These are phyloP conservation scores for Coemansia sp. DNA, from an alignment of 192 early-diverging fungal species.

Conservation along the genomic window DNA sequence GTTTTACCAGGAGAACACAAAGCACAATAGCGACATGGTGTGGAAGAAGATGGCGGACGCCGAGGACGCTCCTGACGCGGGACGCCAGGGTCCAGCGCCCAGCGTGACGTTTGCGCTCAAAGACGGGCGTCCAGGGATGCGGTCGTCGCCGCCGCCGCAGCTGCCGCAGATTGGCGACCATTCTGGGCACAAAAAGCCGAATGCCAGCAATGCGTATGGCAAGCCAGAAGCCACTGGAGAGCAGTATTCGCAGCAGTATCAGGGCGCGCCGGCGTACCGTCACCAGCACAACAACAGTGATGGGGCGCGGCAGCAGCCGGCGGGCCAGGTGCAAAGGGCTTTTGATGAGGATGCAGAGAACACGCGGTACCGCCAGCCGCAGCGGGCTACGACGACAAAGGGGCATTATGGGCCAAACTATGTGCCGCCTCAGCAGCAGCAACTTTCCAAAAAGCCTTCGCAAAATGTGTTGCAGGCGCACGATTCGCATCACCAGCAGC, in stretches of 20 bases:
- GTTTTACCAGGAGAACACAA: conserved; percentile 90
- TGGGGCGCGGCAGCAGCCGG: conserved; percentile 40
- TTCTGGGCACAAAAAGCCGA: neutral
- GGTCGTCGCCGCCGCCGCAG: conserved; percentile 38
- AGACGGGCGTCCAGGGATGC: conserved; percentile 52
- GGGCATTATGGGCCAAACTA: conserved; percentile 35
- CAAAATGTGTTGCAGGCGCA: conserved; percentile 9
- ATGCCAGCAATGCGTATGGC: conserved; percentile 36
- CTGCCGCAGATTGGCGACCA: conserved; percentile 49
- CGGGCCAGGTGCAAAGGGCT: conserved; percentile 34
- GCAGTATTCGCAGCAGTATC: conserved; percentile 33
- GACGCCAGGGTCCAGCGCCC: conserved; percentile 43
- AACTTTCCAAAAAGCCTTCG: conserved; percentile 29
- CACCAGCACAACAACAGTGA: conserved; percentile 41
- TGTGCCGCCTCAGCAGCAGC: conserved; percentile 19
- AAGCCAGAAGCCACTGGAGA: conserved; percentile 22
- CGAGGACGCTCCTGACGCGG: conserved; percentile 33
- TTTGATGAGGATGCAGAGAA: conserved; percentile 50
- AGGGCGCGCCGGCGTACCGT: conserved; percentile 46
- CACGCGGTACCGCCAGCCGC: conserved; percentile 49
- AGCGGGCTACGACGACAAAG: conserved; percentile 36
- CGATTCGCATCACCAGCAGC: conserved; percentile 14
- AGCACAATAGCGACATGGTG: conserved; percentile 52
- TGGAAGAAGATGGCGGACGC: conserved; percentile 52
- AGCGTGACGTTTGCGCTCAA: conserved; percentile 53